These are phyloP conservation scores for Prunus salicina DNA, from an alignment of 306 rosid species.

Conservation along the genomic window DNA sequence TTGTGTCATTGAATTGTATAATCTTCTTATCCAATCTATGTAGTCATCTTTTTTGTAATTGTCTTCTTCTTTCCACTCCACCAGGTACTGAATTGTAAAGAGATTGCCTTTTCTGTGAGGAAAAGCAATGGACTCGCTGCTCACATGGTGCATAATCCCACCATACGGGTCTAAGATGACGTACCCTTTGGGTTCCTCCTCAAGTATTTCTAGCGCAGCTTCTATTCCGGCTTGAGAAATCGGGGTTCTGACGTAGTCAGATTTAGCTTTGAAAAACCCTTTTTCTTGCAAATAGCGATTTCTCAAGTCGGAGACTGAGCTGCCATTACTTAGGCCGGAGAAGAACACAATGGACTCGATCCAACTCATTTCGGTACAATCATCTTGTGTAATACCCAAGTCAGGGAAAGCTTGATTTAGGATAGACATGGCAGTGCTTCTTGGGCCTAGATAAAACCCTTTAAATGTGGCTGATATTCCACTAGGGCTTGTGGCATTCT, in stretches of 20 bases:
- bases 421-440: constrained; percentile 22
- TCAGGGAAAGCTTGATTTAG: constrained; percentile 48
- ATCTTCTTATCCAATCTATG: constrained; percentile 57
- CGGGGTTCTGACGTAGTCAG: constrained; percentile 50
- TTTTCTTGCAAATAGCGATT: constrained; percentile 43
- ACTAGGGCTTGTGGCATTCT: neutral
- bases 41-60: constrained; percentile 43
- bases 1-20: constrained; percentile 52
- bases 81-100: constrained; percentile 60
- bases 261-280: constrained; percentile 66
- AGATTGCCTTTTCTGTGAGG: constrained; percentile 72
- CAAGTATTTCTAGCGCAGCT: constrained; percentile 41
- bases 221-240: constrained; percentile 46
- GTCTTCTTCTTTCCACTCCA: constrained; percentile 55
- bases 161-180: constrained; percentile 68
- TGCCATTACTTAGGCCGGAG: constrained; percentile 47
- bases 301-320: constrained; percentile 44
- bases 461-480: constrained; percentile 52
- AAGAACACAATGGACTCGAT: constrained; percentile 63
- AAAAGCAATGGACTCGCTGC: constrained; percentile 65
- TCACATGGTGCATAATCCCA: constrained; percentile 41
- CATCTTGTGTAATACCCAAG: constrained; percentile 40
- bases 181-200: constrained; percentile 57
- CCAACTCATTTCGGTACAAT: constrained; percentile 73
- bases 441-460: constrained; percentile 53